Base-by-base conservation (phyloP, 345 rosid species). In the Pugionium dolabratum region DNA sequence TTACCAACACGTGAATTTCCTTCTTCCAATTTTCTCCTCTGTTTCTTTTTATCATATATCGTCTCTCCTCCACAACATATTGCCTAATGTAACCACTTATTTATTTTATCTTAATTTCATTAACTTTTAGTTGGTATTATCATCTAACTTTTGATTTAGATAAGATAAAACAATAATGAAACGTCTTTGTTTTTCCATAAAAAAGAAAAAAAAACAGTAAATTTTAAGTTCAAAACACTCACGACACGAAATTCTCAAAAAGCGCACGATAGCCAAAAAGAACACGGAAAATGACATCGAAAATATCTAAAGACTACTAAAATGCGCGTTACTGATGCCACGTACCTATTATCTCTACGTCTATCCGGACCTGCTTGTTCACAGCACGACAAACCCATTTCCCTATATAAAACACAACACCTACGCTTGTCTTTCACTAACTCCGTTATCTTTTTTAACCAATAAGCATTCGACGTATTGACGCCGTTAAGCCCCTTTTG, bases 1-100 rank as follows among this genome's bases (percentile, higher is more conserved):
- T 52, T 73, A 44, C 62, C 48, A 46, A 37, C 81, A 76, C 78
- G 85, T 79, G 83, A 77, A 54, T 72, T 69, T 26, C 30, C 46
- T 35, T 37, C 37, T 50, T 59, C 62, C 66, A 61, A 5, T 52
- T 62, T 63, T 18, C 64, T 57, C 48, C 1, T 32, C 9, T 44
- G 11, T 28, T 28, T 8, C 3, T 32, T 0, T 55, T 33, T 18
- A 18, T 18, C 18, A 18, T 69, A 27, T 69, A 18, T 18, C 61
- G 61, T 70, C 18, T 18, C 18, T 18, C 18, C 18, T 18, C 18
- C 18, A 18, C 18, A 18, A 18, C 18, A 18, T 18, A 18, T 18
- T 47, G 55, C 48, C 18, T 18, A 18, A 7, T 35, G 33, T 51
- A n/a, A 43, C 46, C 18, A 18, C 18, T 18, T 18, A 0, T 18